phyloP scores from a whole-genome alignment of 106 monocot species.

The Apostasia shenzhenica region DNA sequence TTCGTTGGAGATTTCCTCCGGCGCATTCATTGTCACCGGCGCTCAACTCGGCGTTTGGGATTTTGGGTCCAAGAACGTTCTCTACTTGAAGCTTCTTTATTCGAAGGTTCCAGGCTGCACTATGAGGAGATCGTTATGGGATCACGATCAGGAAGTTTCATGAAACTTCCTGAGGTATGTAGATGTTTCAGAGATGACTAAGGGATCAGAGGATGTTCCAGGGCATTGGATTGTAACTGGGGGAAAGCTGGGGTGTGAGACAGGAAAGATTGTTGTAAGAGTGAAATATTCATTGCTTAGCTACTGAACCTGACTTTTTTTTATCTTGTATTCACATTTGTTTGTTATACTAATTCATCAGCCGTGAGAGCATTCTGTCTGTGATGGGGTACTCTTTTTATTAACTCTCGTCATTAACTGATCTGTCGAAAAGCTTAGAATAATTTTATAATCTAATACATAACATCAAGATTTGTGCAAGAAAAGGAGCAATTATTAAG shows the following conservation, averaged over 20 bases:
- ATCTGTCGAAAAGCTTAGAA: neutral
- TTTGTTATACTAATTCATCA: no score
- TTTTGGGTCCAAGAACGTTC: slow-evolving; percentile 63
- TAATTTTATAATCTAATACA: no score
- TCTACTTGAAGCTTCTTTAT: slow-evolving; percentile 67
- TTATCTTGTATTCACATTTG: no score
- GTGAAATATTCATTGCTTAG: slow-evolving; percentile 82
- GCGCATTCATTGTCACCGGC: slow-evolving; percentile 65
- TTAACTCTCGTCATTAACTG: no score
- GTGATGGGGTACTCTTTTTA: no score
- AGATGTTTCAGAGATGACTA: slow-evolving; percentile 53
- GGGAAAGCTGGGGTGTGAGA: slow-evolving; percentile 76
- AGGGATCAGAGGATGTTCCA: slow-evolving; percentile 60
- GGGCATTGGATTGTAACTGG: slow-evolving; percentile 92
- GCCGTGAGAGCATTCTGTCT: no score
- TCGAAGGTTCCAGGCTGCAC: slow-evolving; percentile 72
- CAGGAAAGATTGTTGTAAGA: slow-evolving; percentile 68
- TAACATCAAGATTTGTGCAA: no score
- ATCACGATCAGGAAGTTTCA: slow-evolving; percentile 26
- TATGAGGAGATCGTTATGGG: slow-evolving; percentile 71
- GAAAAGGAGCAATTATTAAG: no score
- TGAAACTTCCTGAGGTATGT: slow-evolving; percentile 47
- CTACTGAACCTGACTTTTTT: slow-evolving; percentile 23
- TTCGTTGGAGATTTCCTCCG: slow-evolving; percentile 40
- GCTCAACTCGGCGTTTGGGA: slow-evolving; percentile 88